Evolutionary conservation across 1,284 basidiomycete genomes (phyloP), one percentile per base, ranked within the genome.

Genomic region (Boletellus dicymbophilus): DNA sequence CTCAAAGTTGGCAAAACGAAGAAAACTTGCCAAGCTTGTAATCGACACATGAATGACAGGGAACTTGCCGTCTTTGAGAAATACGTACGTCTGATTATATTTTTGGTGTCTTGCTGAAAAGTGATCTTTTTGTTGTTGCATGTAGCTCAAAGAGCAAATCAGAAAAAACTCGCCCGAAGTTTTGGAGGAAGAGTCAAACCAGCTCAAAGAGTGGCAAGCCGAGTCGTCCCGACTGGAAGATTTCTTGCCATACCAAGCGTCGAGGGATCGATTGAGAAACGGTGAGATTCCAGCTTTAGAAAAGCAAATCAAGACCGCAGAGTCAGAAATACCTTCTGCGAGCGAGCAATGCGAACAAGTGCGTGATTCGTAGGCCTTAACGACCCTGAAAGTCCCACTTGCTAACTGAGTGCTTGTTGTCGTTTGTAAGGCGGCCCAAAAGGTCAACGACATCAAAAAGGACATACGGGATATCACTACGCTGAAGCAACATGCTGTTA

Each of bases 11-110:
- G 86, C 18, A 81, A 82, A 63, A 70, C 75, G 28, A 80, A 84
- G 56, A 84, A 89, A 57, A 73, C 77, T 4, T 98, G 95, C 60
- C 74, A 82, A 20, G 84, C 85, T 5, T 98, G 95, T 65, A 82
- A 84, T 56, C 82, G 95, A 6, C 74, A 73, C 25, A 74, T 98
- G 62, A 73, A 80, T 18, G 76, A 80, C 27, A 67, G 74, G 10
- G 93, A 95, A 52, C 65, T 86, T 37, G 66, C 65, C 2, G 72
- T 74, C 1, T 90, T 90, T 53, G 85, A 91, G 66, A 78, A 78
- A 70, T 81, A 81, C 55, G 91, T 91, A 48, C 31, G 81, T 52
- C 23, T 20, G 6, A 27, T 12, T 7, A n/a, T 33, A 15, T n/a
- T n/a, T 33, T 18, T 9, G 15, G 31, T n/a, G 7, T 15, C 36